Base-by-base conservation (phyloP, 2,329 filamentous ascomycete species). In the Fusarium pseudonygamai region DNA sequence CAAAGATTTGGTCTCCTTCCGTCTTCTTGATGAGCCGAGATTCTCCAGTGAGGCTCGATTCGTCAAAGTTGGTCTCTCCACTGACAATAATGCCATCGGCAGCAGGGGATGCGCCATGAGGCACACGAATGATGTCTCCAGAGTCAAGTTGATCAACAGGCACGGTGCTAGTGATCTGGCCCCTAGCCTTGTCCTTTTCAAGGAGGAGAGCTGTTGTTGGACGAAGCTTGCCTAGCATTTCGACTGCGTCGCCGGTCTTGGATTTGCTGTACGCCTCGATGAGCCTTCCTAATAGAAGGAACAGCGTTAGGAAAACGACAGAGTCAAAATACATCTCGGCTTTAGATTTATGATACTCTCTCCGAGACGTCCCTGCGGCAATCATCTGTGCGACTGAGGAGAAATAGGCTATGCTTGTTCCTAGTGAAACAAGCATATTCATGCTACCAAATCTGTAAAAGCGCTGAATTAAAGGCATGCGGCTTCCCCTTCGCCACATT, bases 371-470 rank as follows among this genome's bases (percentile, higher is more conserved):
- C 8, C 91, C 89, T 2, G 82, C 83, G 12, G 90, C 89, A 58
- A 94, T 91, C 79, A 98, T 87, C 72, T 97, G 91, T 22, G 90
- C 92, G 30, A 97, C 84, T 0, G 94, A 97, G 1, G 94, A 92
- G 70, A 97, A 85, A 80, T 97, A 97, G 4, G 95, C 95, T 68
- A 98, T 94, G 5, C 90, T 92, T 1, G 95, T 97, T 11, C 95
- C 95, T 5, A 97, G 87, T 13, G 93, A 96, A 82, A 98, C 95
- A 67, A 98, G 88, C 84, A 97, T 92, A 79, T 97, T 97, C 95
- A 98, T 98, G 84, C 95, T 97, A 14, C 95, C 95, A 78, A 98
- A 98, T n/a, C 93, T 91, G 80, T 95, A 94, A 78, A 98, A 95
- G 20, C 95, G 87, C 75, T 92, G 89, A 22, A 93, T 76, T 8